Evolutionary conservation across 371 early-diverging fungal species (phyloP).

Genomic region (Actinomucor elegans): DNA sequence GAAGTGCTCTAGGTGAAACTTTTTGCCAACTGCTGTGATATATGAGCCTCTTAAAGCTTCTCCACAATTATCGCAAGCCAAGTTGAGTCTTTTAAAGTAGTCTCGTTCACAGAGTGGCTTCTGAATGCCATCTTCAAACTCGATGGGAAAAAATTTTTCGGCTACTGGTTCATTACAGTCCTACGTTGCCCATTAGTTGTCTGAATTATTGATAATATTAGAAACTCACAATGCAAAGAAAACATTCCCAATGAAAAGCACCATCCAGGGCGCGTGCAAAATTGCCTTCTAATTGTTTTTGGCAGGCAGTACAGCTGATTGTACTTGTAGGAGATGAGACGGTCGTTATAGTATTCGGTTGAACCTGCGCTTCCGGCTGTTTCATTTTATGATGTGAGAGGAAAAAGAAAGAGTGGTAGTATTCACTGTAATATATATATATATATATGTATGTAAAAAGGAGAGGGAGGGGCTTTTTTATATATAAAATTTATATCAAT

Average conservation of each 20-base stretch:
- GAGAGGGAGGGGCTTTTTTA: not conserved
- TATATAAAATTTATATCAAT: not conserved
- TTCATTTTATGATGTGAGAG: not conserved
- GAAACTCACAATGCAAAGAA: constrained; percentile 81
- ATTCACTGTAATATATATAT: not conserved
- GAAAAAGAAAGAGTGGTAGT: not conserved
- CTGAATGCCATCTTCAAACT: constrained; percentile 55
- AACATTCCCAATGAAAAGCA: constrained; percentile 91
- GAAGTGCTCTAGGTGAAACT: constrained; percentile 96
- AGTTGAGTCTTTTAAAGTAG: constrained; percentile 81
- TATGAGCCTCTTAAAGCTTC: constrained; percentile 88
- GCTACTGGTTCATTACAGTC: constrained; percentile 86
- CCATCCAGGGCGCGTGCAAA: constrained; percentile 89
- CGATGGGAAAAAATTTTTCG: constrained; percentile 85
- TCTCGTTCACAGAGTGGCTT: constrained; percentile 82
- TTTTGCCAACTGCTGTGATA: constrained; percentile 89
- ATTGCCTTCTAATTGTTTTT: constrained; percentile 60
- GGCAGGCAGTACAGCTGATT: constrained; percentile 30
- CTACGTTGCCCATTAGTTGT: constrained; percentile 35
- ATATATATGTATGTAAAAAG: not conserved
- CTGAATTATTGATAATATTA: not conserved
- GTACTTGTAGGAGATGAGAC: constrained; percentile 1
- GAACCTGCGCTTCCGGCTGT: constrained; percentile 5
- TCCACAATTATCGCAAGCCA: constrained; percentile 91
- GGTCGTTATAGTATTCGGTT: not conserved